These are phyloP conservation scores for Eutrema heterophyllum DNA, from an alignment of 345 rosid species.

Conservation along the genomic window DNA sequence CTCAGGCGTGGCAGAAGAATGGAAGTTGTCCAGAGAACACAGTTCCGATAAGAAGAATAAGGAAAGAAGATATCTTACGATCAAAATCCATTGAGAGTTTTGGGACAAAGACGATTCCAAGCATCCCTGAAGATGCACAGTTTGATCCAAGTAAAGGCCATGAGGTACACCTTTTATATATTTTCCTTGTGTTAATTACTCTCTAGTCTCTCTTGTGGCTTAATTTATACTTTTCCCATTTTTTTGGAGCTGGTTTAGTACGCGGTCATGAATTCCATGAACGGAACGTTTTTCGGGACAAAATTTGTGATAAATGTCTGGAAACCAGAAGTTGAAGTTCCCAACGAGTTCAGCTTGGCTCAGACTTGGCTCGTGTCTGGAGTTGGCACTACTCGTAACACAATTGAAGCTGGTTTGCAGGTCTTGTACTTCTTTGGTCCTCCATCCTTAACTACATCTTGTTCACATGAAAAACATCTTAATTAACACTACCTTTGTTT, in stretches of 20 bases:
- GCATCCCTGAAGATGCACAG: too few species aligned
- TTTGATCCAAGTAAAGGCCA: too few species aligned
- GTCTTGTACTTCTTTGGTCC: background rate
- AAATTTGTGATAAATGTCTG: conserved; percentile 44
- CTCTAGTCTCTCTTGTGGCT: background rate
- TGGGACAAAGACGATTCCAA: too few species aligned
- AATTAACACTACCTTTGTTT: too few species aligned
- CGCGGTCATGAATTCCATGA: conserved; percentile 34
- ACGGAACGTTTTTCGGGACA: conserved; percentile 43
- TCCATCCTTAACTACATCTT: background rate
- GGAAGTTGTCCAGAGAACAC: too few species aligned
- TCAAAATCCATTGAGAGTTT: too few species aligned
- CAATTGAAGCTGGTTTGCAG: conserved; percentile 69
- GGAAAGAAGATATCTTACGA: too few species aligned
- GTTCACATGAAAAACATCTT: too few species aligned
- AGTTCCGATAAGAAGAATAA: too few species aligned
- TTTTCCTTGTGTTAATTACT: background rate
- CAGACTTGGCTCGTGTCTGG: conserved; percentile 55
- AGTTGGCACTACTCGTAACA: conserved; percentile 37
- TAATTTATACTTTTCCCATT: background rate
- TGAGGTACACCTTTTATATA: background rate
- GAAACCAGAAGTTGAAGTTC: conserved; percentile 46
- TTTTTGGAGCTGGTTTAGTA: conserved; percentile 32
- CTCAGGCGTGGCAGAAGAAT: too few species aligned
- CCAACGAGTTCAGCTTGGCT: conserved; percentile 50